Evolutionary conservation across 352 stramenopile species (phyloP), one percentile per base, ranked within the genome.

Genomic region (Phytophthora hibernalis): DNA sequence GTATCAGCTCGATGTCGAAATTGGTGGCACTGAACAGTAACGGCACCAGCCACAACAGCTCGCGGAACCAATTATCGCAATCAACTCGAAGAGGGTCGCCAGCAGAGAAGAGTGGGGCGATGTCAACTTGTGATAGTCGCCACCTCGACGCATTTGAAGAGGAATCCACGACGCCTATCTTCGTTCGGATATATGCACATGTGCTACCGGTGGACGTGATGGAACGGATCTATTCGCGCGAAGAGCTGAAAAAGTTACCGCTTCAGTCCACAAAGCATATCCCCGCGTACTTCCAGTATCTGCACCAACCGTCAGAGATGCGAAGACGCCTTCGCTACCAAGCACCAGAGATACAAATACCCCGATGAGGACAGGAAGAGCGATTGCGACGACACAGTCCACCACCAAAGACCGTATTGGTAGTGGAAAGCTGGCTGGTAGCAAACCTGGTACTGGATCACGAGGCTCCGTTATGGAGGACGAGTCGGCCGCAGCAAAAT

Each of bases 121-220:
- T 68, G 28, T 59, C 45, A 21, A 65, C 35, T 51, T 70, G 63
- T 56, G 63, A 69, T 15, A 72, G 52, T 60, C 62, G 52, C 3
- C 57, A 60, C 7, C 26, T 76, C 15, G 68, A 76, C 10, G n/a
- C 49, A 5, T 42, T 76, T 7, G 8, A 42, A 24, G 57, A 72
- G 24, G 21, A 42, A n/a, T 22, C 42, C 22, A 35, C 62, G 16
- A 69, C 47, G 10, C 68, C 74, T 8, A 42, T 92, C 11, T 90
- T 84, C 31, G 75, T 81, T 0, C 77, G 77, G 5, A 74, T 91
- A 28, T 84, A 76, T 47, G 82, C 79, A 6, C 84, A 93, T 43
- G 67, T 87, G n/a, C 44, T 92, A n/a, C 70, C 80, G 7, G 62
- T 68, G 11, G 48, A 65, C 30, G 57, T 87, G 13, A 82, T 90